Conservation (phyloP, 2,329 filamentous ascomycete genomes). For the Didymella pomorum region DNA sequence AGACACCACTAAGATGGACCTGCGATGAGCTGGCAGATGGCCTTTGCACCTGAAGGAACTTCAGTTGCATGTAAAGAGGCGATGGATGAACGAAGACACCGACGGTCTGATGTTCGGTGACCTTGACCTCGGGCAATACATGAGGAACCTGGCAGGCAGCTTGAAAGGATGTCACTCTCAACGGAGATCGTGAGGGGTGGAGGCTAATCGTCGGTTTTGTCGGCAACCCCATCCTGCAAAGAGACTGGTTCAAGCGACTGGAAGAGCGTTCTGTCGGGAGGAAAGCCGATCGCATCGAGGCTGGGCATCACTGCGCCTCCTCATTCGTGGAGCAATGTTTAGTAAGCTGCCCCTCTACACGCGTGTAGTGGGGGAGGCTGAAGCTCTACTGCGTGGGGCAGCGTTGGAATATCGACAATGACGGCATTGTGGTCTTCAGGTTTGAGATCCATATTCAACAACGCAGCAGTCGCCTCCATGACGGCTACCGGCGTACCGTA, state of each 20-base stretch:
- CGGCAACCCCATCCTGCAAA: constrained; percentile 19
- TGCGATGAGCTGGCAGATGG: background rate
- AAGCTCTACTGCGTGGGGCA: constrained; percentile 19
- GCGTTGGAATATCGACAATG: constrained; percentile 11
- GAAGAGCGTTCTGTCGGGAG: constrained; percentile 1
- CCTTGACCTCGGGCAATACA: background rate
- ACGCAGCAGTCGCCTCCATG: background rate
- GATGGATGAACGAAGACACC: no score
- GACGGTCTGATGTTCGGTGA: background rate
- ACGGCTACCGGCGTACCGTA: background rate
- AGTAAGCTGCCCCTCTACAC: constrained; percentile 14
- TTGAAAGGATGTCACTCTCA: background rate
- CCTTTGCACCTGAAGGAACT: background rate
- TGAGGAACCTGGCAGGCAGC: background rate
- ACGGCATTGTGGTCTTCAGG: constrained; percentile 10
- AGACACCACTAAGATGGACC: background rate
- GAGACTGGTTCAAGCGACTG: constrained; percentile 16
- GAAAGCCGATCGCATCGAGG: constrained; percentile 16
- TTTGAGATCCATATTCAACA: constrained; percentile 7
- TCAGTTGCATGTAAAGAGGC: background rate
- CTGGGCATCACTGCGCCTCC: background rate
- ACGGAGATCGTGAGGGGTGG: background rate
- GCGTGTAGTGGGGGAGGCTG: constrained; percentile 17
- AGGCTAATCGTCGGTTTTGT: constrained; percentile 10
- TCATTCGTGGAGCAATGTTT: constrained; percentile 15